These are phyloP conservation scores for Ziziphus jujuba DNA, from an alignment of 306 rosid genomes.

Conservation along the genomic window DNA sequence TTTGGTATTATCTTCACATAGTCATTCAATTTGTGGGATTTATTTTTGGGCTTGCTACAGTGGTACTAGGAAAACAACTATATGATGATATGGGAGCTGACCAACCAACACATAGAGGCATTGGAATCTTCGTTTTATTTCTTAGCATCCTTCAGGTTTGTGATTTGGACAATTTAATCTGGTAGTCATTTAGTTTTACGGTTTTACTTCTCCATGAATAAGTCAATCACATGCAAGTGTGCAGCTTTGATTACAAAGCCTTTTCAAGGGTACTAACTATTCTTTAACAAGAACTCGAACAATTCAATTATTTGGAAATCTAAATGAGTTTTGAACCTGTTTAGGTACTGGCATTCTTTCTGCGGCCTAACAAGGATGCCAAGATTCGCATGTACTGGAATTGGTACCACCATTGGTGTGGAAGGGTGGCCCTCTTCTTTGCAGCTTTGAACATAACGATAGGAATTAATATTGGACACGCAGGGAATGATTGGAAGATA, in stretches of 20 bases:
- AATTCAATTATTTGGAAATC: constrained; percentile 5
- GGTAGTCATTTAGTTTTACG: not conserved
- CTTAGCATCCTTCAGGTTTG: constrained; percentile 91
- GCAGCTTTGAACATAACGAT: constrained; percentile 82
- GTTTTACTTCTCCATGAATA: too few species aligned
- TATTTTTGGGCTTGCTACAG: constrained; percentile 68
- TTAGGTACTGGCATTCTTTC: constrained; percentile 80
- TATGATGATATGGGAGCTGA: constrained; percentile 54
- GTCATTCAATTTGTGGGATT: constrained; percentile 80
- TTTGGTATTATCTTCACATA: constrained; percentile 93
- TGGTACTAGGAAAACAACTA: constrained; percentile 84
- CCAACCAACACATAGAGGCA: constrained; percentile 83
- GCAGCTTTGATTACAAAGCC: not conserved
- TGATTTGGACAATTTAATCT: constrained; percentile 8
- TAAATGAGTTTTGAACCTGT: constrained; percentile 26
- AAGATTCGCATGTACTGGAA: constrained; percentile 82
- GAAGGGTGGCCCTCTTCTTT: constrained; percentile 88
- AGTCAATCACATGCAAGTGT: too few species aligned
- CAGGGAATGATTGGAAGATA: constrained; percentile 75
- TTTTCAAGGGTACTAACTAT: not conserved
- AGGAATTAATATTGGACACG: constrained; percentile 81
- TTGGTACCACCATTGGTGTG: constrained; percentile 87
- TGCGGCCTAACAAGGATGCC: constrained; percentile 69
- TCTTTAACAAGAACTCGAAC: not conserved
- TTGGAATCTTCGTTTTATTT: constrained; percentile 81